Evolutionary conservation across 73 alveolate species (phyloP).

Genomic region (Tetrahymena borealis): DNA sequence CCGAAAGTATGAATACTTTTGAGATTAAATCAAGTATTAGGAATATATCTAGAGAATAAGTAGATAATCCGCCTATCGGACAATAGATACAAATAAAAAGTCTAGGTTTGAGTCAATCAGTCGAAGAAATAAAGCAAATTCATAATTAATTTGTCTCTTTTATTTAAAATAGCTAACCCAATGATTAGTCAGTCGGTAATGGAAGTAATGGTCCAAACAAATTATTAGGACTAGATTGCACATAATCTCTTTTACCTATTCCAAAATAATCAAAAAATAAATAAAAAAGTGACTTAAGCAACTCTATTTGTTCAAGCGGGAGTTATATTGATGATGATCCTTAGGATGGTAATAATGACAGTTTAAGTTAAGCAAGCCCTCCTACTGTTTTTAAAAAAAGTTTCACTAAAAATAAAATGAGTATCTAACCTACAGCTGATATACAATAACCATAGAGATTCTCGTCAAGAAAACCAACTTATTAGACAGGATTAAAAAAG

Average conservation of each 20-base stretch:
- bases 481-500: background rate
- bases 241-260: background rate
- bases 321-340: background rate
- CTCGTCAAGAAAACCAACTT: background rate
- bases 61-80: too few relatives aligned
- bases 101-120: too few relatives aligned
- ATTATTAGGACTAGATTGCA: background rate
- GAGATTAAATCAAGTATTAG: too few relatives aligned
- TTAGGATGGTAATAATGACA: background rate
- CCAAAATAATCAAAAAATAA: background rate
- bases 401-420: too few relatives aligned
- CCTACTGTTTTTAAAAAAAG: background rate
- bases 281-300: background rate
- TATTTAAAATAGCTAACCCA: background rate
- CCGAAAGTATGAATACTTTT: too few relatives aligned
- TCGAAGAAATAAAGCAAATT: too few relatives aligned
- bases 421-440: too few relatives aligned
- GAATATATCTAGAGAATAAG: too few relatives aligned
- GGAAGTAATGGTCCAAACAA: background rate
- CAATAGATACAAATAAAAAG: too few relatives aligned
- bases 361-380: background rate
- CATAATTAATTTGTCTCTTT: too few relatives aligned
- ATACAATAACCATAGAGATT: too few relatives aligned
- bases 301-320: background rate
- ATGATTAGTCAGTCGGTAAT: background rate